These are phyloP conservation scores for Kondoa subrosea DNA, from an alignment of 768 basidiomycete species.

Conservation along the genomic window DNA sequence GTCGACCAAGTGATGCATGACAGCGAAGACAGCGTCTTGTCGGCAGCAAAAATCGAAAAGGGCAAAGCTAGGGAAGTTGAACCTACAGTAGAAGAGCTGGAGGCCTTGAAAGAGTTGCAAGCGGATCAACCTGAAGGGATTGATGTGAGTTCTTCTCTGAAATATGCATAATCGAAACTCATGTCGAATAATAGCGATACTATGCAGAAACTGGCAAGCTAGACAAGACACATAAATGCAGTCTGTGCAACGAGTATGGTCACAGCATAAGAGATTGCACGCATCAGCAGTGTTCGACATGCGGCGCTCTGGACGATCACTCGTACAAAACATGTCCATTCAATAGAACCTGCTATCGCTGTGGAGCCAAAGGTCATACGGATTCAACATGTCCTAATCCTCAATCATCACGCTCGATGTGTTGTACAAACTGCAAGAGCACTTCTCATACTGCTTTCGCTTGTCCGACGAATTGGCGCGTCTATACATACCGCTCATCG, in stretches of 20 bases:
- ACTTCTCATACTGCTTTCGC: conserved; percentile 8
- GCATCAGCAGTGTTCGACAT: conserved; percentile 15
- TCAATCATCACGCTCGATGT: conserved; percentile 1
- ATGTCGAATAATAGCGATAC: conserved; percentile 1
- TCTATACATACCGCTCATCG: conserved; percentile 7
- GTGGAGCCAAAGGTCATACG: conserved; percentile 15
- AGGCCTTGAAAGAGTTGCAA: background rate
- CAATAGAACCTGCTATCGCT: conserved; percentile 14
- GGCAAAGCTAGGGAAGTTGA: background rate
- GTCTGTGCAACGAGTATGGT: conserved; percentile 12
- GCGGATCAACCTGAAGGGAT: background rate
- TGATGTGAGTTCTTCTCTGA: background rate
- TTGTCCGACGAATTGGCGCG: conserved; percentile 17
- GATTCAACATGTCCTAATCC: conserved; percentile 11
- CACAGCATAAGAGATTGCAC: conserved; percentile 15
- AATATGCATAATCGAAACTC: background rate
- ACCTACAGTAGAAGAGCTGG: background rate
- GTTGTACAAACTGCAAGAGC: conserved; percentile 9
- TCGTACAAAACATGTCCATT: conserved; percentile 8
- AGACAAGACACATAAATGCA: conserved; percentile 8
- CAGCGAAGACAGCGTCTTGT: no score
- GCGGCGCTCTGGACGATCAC: conserved; percentile 19
- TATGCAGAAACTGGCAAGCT: background rate
- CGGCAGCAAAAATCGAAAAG: no score
- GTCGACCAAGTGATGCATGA: background rate